Evolutionary conservation across 441 rosid species (phyloP).

Genomic region (Aquilaria agallochum): DNA sequence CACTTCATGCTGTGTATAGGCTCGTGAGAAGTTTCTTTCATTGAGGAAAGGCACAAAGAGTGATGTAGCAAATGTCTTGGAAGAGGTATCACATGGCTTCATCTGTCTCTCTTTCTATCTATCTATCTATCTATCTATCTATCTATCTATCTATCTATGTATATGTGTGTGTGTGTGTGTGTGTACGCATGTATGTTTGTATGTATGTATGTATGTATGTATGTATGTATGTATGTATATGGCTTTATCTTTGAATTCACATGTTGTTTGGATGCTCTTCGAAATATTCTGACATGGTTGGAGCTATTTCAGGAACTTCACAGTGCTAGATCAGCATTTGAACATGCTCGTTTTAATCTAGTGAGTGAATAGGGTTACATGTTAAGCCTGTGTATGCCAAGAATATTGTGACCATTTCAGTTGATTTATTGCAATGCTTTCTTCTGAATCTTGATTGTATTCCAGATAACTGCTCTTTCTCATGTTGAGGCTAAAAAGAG

Average conservation of each 20-base stretch:
- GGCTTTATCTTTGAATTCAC: background rate
- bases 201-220: too few species aligned
- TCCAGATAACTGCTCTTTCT: constrained; percentile 87
- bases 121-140: too few species aligned
- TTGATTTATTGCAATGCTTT: background rate
- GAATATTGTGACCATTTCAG: background rate
- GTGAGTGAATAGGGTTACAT: constrained; percentile 37
- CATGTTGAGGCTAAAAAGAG: constrained; percentile 97
- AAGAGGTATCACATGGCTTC: constrained; percentile 59
- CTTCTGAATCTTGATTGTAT: constrained; percentile 11
- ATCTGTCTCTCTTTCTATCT: constrained; percentile 3
- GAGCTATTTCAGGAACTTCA: constrained; percentile 79
- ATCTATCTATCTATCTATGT: background rate
- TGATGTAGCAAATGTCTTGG: constrained; percentile 70
- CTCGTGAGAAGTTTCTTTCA: constrained; percentile 97
- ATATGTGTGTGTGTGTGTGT: too few species aligned
- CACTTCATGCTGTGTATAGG: constrained; percentile 35
- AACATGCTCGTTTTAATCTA: constrained; percentile 92
- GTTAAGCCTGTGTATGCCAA: background rate
- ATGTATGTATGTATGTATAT: too few species aligned
- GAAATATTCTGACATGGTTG: constrained; percentile 11
- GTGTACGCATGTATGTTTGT: too few species aligned
- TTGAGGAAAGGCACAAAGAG: constrained; percentile 91
- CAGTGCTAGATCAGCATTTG: constrained; percentile 83
- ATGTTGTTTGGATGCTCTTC: constrained; percentile 6